These are phyloP conservation scores for Volutella citrinella DNA, from an alignment of 2,329 filamentous ascomycete genomes.

Conservation along the genomic window DNA sequence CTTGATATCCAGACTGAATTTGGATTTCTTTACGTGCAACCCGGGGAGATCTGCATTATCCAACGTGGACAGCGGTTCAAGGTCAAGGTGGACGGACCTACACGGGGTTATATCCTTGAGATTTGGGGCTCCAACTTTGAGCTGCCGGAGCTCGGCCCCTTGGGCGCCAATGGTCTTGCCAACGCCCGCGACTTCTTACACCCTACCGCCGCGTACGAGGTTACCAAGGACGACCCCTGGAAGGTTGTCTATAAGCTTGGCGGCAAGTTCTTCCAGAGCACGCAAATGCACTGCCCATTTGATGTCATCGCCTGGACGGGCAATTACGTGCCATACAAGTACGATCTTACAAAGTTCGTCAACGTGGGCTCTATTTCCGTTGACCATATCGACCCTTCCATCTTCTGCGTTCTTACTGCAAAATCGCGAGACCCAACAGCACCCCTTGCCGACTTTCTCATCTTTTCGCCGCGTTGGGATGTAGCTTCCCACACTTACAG, in stretches of 20 bases:
- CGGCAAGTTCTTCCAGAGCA: conserved; percentile 57
- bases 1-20: conserved; percentile 69
- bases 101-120: conserved; percentile 66
- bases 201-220: conserved; percentile 57
- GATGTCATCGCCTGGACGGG: conserved; percentile 71
- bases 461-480: conserved; percentile 65
- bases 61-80: conserved; percentile 56
- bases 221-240: conserved; percentile 48
- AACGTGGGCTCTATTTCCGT: conserved; percentile 40
- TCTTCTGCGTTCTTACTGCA: conserved; percentile 63
- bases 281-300: conserved; percentile 63
- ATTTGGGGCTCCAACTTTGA: conserved; percentile 62
- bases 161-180: conserved; percentile 65
- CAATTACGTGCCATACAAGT: conserved; percentile 59
- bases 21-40: conserved; percentile 62
- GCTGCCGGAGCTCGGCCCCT: conserved; percentile 63
- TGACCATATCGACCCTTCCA: conserved; percentile 64
- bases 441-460: conserved; percentile 61
- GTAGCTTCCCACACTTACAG: conserved; percentile 60
- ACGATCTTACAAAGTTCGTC: conserved; percentile 55
- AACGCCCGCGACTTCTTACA: conserved; percentile 63
- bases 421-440: conserved; percentile 51
- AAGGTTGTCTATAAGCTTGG: conserved; percentile 59
- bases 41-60: conserved; percentile 66
- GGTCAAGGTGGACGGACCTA: conserved; percentile 47